A percentile compares a stretch with the other conserved stretches of the same genome.
Evolutionary conservation across 2,329 filamentous ascomycete genomes (phyloP).

Genomic region (Hymenoscyphus repandus): DNA sequence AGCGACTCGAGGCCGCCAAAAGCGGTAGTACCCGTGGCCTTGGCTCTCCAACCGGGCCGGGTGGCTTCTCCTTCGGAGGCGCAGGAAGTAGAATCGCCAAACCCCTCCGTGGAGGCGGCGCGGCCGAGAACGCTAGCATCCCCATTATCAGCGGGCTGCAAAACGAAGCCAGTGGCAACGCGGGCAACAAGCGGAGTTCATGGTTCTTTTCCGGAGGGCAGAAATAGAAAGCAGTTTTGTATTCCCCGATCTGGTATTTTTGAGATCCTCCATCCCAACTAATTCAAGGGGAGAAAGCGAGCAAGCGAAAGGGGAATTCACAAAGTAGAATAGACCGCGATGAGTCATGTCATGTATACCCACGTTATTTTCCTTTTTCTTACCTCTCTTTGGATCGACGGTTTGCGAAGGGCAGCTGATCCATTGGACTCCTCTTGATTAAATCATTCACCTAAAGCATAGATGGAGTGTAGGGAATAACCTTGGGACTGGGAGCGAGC

Average conservation of each 20-base stretch:
- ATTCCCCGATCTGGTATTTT: neutral
- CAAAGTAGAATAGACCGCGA: constrained; percentile 19
- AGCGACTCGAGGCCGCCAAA: constrained; percentile 93
- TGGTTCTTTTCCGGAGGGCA: constrained; percentile 34
- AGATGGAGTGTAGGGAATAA: too few relatives aligned
- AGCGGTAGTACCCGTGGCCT: constrained; percentile 83
- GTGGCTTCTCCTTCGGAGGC: constrained; percentile 65
- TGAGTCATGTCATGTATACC: constrained; percentile 26
- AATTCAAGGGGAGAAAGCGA: neutral
- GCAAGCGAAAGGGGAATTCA: neutral
- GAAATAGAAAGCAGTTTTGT: constrained; percentile 22
- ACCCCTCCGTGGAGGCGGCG: constrained; percentile 60
- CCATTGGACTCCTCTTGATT: neutral
- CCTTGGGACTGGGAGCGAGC: too few relatives aligned
- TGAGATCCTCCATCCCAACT: neutral
- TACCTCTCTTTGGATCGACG: constrained; percentile 1
- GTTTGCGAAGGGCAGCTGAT: neutral
- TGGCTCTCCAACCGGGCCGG: constrained; percentile 51
- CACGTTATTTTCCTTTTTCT: constrained; percentile 22
- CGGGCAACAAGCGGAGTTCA: constrained; percentile 28
- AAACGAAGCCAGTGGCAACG: constrained; percentile 39
- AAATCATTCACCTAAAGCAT: too few relatives aligned
- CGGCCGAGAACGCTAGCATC: constrained; percentile 39
- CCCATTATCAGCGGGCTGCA: constrained; percentile 55
- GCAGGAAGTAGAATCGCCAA: constrained; percentile 65